These are phyloP conservation scores for Trametes cinnabarina DNA, from an alignment of 768 basidiomycete species.

Conservation along the genomic window DNA sequence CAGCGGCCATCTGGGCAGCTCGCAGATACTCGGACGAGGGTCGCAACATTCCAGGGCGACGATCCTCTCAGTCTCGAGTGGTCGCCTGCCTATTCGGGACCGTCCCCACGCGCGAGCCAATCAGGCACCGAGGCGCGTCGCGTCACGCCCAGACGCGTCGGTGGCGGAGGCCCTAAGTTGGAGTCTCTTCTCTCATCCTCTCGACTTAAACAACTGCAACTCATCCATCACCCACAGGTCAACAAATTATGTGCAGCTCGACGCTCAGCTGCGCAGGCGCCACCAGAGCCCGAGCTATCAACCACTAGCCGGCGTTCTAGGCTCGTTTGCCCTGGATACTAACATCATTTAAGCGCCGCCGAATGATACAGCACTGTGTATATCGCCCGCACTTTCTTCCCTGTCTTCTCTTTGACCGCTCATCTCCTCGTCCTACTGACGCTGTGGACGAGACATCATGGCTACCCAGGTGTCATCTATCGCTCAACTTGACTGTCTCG, in stretches of 20 bases:
- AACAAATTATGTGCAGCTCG: too few relatives aligned
- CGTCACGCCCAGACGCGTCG: conserved; percentile 15
- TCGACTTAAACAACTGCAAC: too few relatives aligned
- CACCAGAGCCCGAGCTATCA: too few relatives aligned
- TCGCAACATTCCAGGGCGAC: not conserved
- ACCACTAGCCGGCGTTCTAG: not conserved
- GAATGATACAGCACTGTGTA: too few relatives aligned
- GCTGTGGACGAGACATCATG: too few relatives aligned
- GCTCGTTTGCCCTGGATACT: conserved; percentile 11
- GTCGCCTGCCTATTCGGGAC: not conserved
- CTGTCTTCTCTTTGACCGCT: not conserved
- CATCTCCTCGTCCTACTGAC: not conserved
- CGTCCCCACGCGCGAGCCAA: not conserved
- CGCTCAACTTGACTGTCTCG: conserved; percentile 4
- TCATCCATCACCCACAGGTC: too few relatives aligned
- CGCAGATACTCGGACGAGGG: not conserved
- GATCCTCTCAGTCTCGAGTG: not conserved
- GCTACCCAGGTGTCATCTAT: not conserved
- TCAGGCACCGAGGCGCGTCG: conserved; percentile 7
- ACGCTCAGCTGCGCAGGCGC: too few relatives aligned
- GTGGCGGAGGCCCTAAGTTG: not conserved
- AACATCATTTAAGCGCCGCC: conserved; percentile 5
- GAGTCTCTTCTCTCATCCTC: too few relatives aligned
- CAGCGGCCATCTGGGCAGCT: not conserved
- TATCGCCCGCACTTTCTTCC: not conserved